Conservation (phyloP, 2,329 filamentous ascomycete genomes). For the Fusarium tjaetaba region DNA sequence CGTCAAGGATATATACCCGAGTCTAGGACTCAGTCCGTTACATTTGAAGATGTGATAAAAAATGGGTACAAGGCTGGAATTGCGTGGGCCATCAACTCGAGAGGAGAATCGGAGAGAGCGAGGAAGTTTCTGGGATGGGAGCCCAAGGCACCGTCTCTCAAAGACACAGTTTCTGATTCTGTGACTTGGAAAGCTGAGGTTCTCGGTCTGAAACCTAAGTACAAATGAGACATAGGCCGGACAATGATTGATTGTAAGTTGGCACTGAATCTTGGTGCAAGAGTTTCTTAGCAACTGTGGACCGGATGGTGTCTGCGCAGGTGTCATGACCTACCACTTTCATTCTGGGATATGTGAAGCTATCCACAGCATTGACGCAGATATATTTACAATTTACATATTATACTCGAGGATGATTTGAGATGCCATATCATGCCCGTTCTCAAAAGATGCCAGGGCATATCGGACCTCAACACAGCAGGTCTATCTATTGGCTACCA, state of each 20-base stretch:
- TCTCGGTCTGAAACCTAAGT: conserved; percentile 48
- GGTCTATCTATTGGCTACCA: neutral
- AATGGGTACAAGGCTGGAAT: conserved; percentile 40
- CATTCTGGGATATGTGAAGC: neutral
- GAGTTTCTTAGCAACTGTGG: neutral
- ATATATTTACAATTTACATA: neutral
- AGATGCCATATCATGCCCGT: neutral
- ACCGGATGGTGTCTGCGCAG: neutral
- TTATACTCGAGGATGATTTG: too few species aligned
- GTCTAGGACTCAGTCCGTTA: conserved; percentile 41
- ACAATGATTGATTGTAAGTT: neutral
- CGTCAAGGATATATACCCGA: conserved; percentile 48
- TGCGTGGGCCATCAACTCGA: conserved; percentile 55
- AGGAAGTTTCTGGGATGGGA: conserved; percentile 59
- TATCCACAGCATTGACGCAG: neutral
- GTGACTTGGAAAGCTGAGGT: conserved; percentile 53
- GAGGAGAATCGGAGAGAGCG: conserved; percentile 55
- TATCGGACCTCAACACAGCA: neutral
- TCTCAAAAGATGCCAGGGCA: neutral
- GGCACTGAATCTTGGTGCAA: too few species aligned
- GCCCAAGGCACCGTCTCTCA: conserved; percentile 49
- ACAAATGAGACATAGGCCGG: conserved; percentile 13
- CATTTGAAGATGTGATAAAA: conserved; percentile 44
- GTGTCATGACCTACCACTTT: neutral
- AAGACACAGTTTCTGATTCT: conserved; percentile 51